Base-by-base conservation (phyloP, 2,329 filamentous ascomycete species). In the Phaeosphaeriaceae sp. region DNA sequence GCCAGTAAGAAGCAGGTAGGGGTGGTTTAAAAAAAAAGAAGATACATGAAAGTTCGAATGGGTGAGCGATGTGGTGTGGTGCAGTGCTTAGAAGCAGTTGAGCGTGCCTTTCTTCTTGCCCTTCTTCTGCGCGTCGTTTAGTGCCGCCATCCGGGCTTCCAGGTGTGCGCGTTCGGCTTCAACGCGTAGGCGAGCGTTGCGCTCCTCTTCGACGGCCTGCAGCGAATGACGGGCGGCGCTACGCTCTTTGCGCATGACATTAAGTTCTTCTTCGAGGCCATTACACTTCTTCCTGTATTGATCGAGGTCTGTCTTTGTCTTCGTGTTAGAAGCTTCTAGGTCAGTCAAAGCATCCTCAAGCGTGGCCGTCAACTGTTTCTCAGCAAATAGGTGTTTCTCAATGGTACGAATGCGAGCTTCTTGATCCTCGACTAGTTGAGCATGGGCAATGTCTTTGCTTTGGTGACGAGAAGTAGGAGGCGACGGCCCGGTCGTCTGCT, bases 311-410 rank as follows among this genome's bases (percentile, higher is more conserved):
- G 85, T 79, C 79, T 95, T 96, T 73, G 93, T 87, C 79, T 93
- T 93, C 75, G 93, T 95, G 66, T 89, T 92, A 63, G 95, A 92
- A 47, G 86, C 85, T 76, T 99, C 94, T 30, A 99, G 84, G 66
- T 99, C 94, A 2, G 91, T 93, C 23, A 99, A 85, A 6, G 94
- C 94, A 76, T 97, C 93, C 74, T 99, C 94, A 32, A 99, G 83
- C 2, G 93, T 97, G 39, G 90, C 88, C 0, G 93, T 99, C 50
- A 99, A 86, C 73, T 97, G 93, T 72, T 96, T 96, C 80, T 99
- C 94, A 3, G 94, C 94, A 58, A 89, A 88, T 18, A 99, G 83
- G 69, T 97, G 92, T 79, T 97, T 97, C 80, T 99, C 93, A 56
- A 99, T 96, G 6, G 91, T 95, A 52, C 89, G 87, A 69, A 99